phyloP scores from a whole-genome alignment of 2,329 filamentous ascomycete genomes.

The Cordyceps militaris region DNA sequence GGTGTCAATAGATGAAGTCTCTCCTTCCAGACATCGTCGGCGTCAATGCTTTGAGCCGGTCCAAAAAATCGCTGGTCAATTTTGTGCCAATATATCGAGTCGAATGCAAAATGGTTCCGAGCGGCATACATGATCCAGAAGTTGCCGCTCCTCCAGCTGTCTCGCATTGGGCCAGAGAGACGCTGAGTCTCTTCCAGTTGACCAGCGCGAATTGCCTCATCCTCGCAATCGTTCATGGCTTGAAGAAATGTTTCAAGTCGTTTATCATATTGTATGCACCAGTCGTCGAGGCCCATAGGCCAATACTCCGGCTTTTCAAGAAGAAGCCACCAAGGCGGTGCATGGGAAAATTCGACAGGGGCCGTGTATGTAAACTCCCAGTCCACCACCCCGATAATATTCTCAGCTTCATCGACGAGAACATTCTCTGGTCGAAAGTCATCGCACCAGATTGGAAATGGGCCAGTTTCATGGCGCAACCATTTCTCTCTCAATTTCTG shows the following conservation, averaged over 20 bases:
- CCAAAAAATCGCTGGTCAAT: not conserved
- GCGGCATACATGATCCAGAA: not conserved
- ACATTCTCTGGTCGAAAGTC: not conserved
- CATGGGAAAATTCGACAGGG: not conserved
- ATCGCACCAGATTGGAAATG: not conserved
- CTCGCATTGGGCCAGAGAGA: not conserved
- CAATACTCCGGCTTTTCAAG: not conserved
- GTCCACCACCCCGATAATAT: not conserved
- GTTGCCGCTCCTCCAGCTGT: not conserved
- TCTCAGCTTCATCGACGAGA: not conserved
- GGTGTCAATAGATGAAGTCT: not conserved
- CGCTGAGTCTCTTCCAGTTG: not conserved
- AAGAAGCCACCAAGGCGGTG: not conserved
- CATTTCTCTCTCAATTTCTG: not conserved
- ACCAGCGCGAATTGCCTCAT: not conserved
- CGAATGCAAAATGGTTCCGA: not conserved
- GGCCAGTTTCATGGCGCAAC: not conserved
- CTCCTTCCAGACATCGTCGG: not conserved
- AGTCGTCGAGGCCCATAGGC: not conserved
- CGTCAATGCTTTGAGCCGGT: not conserved
- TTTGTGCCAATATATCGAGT: not conserved
- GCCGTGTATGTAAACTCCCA: not conserved
- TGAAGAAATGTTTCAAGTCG: not conserved
- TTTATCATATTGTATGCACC: not conserved
- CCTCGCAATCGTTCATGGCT: not conserved